Percentiles rank a stretch among this genome's conserved stretches.
Evolutionary conservation across 192 early-diverging fungal genomes (phyloP).

Genomic region (Chytriomyces sp.): DNA sequence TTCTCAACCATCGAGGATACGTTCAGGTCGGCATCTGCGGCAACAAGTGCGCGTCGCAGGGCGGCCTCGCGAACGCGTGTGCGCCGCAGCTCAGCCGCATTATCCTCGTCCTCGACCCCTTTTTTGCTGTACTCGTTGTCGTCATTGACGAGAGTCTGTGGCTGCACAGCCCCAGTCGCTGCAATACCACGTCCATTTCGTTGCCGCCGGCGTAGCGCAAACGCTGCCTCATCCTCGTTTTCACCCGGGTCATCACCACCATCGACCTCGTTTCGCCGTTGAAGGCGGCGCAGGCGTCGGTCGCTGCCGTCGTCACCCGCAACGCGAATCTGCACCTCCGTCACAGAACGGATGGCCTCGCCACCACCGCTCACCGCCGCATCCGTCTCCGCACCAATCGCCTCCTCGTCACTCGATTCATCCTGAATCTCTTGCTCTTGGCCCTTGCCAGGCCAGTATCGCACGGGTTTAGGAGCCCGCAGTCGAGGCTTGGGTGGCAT

Average conservation of each 20-base stretch:
- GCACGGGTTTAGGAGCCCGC: slow-evolving; percentile 32
- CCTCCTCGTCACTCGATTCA: background rate
- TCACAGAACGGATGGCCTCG: background rate
- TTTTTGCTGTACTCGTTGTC: too few relatives aligned
- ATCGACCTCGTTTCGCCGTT: slow-evolving; percentile 12
- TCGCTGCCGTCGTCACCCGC: slow-evolving; percentile 13
- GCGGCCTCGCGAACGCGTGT: background rate
- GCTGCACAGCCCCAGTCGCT: slow-evolving; percentile 18
- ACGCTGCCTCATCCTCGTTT: slow-evolving; percentile 6
- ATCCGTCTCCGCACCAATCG: background rate
- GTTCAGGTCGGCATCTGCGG: background rate
- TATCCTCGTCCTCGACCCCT: slow-evolving; percentile 27
- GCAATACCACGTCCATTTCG: slow-evolving; percentile 14
- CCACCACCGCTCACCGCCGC: background rate
- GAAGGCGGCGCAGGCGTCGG: slow-evolving; percentile 28
- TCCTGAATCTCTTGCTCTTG: slow-evolving; percentile 15
- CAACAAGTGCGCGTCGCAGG: background rate
- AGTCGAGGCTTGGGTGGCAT: background rate
- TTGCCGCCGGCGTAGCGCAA: slow-evolving; percentile 3
- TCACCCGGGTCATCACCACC: slow-evolving; percentile 19
- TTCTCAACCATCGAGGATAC: slow-evolving; percentile 46
- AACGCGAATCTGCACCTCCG: background rate
- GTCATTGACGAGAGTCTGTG: background rate
- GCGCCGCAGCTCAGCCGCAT: slow-evolving; percentile 3
- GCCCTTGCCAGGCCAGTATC: slow-evolving; percentile 53